Conservation (phyloP, 345 rosid species). For the Gossypium herbaceum region DNA sequence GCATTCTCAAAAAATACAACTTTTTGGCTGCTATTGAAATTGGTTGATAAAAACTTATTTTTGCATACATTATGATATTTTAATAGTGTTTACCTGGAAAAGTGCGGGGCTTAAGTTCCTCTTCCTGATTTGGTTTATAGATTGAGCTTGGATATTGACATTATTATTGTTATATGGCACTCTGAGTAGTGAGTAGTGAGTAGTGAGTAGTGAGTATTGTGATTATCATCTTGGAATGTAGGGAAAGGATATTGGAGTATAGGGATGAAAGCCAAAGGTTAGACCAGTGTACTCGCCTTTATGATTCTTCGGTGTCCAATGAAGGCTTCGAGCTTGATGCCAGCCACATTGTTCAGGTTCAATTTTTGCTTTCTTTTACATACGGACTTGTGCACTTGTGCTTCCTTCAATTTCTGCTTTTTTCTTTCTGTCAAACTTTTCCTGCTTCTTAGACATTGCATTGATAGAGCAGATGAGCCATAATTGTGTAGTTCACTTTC, state of each 20-base stretch:
- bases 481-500: neutral
- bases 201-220: neutral
- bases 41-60: neutral
- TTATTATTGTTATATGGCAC: slow-evolving; percentile 3
- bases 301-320: slow-evolving; percentile 82
- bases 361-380: slow-evolving; percentile 39
- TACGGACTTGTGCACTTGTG: neutral
- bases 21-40: neutral
- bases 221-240: slow-evolving; percentile 22
- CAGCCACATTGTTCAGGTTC: slow-evolving; percentile 81
- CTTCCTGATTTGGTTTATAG: slow-evolving; percentile 4
- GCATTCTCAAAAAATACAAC: neutral
- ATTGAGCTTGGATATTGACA: neutral
- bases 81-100: neutral
- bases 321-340: slow-evolving; percentile 93
- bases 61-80: neutral
- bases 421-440: neutral
- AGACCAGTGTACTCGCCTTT: slow-evolving; percentile 87
- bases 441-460: neutral
- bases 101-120: neutral
- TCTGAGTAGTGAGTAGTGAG: slow-evolving; percentile 6
- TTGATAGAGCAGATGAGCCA: neutral
- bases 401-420: neutral
- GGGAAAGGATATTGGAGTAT: slow-evolving; percentile 74
- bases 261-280: slow-evolving; percentile 90